A percentile compares a stretch with the other conserved stretches of the same genome.
Conservation (phyloP, 1,284 basidiomycete genomes). For the Naganishia cerealis region DNA sequence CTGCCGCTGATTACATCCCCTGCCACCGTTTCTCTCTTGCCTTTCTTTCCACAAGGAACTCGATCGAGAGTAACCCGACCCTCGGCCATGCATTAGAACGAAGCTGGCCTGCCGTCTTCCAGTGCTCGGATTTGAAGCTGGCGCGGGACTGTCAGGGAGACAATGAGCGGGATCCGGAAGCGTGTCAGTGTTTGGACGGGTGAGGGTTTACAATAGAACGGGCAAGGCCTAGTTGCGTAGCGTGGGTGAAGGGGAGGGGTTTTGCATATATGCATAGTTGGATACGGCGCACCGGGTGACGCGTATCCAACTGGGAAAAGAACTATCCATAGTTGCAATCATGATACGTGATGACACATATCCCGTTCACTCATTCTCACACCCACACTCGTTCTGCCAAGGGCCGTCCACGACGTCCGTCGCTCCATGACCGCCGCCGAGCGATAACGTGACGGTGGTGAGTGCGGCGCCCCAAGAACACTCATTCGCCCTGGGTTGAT, state of each 20-base stretch:
- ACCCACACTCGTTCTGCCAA: neutral
- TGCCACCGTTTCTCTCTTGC: neutral
- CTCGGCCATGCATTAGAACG: conserved; percentile 48
- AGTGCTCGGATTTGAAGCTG: conserved; percentile 39
- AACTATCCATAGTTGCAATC: no score
- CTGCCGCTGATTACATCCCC: neutral
- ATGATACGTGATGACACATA: conserved; percentile 39
- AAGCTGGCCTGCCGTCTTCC: conserved; percentile 47
- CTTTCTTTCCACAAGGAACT: conserved; percentile 32
- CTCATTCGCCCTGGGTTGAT: no score
- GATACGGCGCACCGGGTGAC: neutral
- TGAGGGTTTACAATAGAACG: neutral
- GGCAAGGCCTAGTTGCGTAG: neutral
- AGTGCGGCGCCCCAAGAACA: no score
- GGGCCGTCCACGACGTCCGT: no score
- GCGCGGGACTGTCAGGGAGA: conserved; percentile 36
- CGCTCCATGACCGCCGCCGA: no score
- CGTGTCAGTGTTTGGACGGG: conserved; percentile 23
- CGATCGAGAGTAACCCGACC: conserved; percentile 42
- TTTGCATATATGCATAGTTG: neutral
- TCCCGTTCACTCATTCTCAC: neutral
- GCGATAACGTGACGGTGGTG: no score
- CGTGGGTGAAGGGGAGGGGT: neutral
- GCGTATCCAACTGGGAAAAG: no score
- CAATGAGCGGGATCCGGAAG: conserved; percentile 1